These are phyloP conservation scores for Sporisorium graminicola DNA, from an alignment of 1,284 basidiomycete species.

Conservation along the genomic window DNA sequence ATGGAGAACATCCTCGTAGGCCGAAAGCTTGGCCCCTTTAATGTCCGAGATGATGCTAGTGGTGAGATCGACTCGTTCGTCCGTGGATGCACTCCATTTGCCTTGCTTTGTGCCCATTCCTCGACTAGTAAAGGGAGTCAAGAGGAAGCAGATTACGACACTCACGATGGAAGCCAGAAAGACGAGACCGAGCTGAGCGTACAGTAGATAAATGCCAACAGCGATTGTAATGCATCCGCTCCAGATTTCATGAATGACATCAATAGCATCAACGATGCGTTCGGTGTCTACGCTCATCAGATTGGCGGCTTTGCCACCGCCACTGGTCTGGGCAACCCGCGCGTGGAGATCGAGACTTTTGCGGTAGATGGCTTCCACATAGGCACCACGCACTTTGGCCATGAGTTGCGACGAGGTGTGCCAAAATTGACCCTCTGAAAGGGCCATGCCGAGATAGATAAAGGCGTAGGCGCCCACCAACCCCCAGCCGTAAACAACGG, in stretches of 20 bases:
- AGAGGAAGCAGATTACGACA: constrained; percentile 39
- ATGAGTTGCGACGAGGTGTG: constrained; percentile 40
- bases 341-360: constrained; percentile 58
- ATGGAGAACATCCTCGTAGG: too few relatives aligned
- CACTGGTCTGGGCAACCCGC: constrained; percentile 49
- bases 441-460: constrained; percentile 45
- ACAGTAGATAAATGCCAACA: constrained; percentile 56
- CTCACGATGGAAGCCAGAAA: constrained; percentile 52
- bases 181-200: constrained; percentile 40
- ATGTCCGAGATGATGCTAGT: too few relatives aligned
- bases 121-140: constrained; percentile 46
- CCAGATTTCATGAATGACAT: constrained; percentile 54
- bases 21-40: too few relatives aligned
- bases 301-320: constrained; percentile 55
- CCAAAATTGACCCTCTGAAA: constrained; percentile 48
- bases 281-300: constrained; percentile 64
- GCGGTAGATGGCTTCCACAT: constrained; percentile 57
- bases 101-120: too few relatives aligned
- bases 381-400: constrained; percentile 53
- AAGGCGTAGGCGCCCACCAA: constrained; percentile 62
- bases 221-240: constrained; percentile 43
- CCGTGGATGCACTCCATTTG: too few relatives aligned
- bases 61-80: too few relatives aligned
- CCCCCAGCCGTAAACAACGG: constrained; percentile 58
- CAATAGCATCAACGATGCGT: constrained; percentile 45